Evolutionary conservation across 495 filamentous ascomycete species (phyloP), one percentile per base, ranked within the genome.

Genomic region (Xylaria flabelliformis): DNA sequence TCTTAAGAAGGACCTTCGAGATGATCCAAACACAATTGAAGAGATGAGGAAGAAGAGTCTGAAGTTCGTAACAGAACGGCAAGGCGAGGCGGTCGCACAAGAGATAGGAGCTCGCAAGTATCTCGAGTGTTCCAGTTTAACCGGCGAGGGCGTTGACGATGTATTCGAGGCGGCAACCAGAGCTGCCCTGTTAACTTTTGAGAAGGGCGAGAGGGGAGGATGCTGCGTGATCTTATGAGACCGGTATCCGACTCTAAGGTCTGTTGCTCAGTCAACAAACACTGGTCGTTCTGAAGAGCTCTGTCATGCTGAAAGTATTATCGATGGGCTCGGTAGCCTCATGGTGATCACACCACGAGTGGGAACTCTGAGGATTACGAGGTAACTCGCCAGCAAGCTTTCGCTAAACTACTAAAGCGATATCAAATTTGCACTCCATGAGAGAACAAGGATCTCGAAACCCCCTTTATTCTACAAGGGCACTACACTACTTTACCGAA

Each of bases 141-240:
- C 93, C n/a, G 96, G 96, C 62, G 97, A 99, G 79, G 96, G 96
- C 15, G 96, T 99, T 29, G 96, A 99, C 81, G 96, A 99, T 82
- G 96, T 99, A 15, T 99, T 99, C 78, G 96, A 99, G 80, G 96
- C 96, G 36, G 96, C 96, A 10, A 99, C 96, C 67, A 88, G 96
- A 77, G 95, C 96, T n/a, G 95, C 96, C 36, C 85, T 99, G 67
- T 87, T 97, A 24, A 95, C 90, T 46, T 96, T 97, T 70, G 95
- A 98, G 76, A 95, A 95, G 81, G 89, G 90, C 34, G 93, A 97
- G 80, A 88, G 90, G 66, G 82, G 85, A 59, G 91, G 92, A 21
- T 98, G 96, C 86, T 99, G 96, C 82, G 88, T 93, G 58, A 95
- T 99, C 77, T 89, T 98, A 89, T 99, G 85, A 95, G 67, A 64